A percentile compares a stretch with the other conserved stretches of the same genome.
phyloP scores from a whole-genome alignment of 371 early-diverging fungal genomes.

The Syncephalastrum contaminatum region DNA sequence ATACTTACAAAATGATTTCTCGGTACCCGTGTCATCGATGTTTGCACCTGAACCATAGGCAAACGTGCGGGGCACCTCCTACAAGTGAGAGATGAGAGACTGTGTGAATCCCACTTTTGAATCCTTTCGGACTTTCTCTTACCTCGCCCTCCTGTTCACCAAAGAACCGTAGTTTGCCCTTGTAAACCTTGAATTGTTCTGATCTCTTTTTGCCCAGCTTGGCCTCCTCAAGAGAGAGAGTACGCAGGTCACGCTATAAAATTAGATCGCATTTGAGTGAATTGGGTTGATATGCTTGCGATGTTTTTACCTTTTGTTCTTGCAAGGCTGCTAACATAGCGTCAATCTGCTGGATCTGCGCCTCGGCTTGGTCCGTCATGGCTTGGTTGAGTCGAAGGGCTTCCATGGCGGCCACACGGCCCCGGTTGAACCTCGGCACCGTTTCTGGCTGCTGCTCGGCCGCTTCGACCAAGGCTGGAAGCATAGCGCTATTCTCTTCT shows the following conservation, averaged over 20 bases:
- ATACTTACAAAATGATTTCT: background rate
- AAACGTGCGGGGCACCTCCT: too few species aligned
- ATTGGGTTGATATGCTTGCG: background rate
- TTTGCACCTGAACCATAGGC: too few species aligned
- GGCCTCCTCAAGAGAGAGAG: constrained; percentile 6
- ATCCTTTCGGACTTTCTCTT: background rate
- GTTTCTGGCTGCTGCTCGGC: too few species aligned
- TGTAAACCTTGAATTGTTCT: constrained; percentile 11
- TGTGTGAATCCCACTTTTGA: too few species aligned
- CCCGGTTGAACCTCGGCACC: too few species aligned
- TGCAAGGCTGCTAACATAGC: constrained; percentile 12
- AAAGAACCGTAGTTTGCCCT: constrained; percentile 12
- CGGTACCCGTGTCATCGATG: too few species aligned
- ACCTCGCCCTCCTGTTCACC: constrained; percentile 16
- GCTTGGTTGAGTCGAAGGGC: constrained; percentile 23
- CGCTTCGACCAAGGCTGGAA: too few species aligned
- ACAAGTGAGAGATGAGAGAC: too few species aligned
- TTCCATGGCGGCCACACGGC: constrained; percentile 1
- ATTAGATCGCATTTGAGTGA: too few species aligned
- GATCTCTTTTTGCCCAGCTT: constrained; percentile 3
- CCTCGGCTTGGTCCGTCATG: constrained; percentile 15
- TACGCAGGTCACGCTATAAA: constrained; percentile 9
- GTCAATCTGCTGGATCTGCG: constrained; percentile 19
- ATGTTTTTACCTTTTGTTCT: constrained; percentile 13
- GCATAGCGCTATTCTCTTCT: too few species aligned